These are phyloP conservation scores for Magnolia sinica DNA, from an alignment of 164 flowering plant species.

Conservation along the genomic window DNA sequence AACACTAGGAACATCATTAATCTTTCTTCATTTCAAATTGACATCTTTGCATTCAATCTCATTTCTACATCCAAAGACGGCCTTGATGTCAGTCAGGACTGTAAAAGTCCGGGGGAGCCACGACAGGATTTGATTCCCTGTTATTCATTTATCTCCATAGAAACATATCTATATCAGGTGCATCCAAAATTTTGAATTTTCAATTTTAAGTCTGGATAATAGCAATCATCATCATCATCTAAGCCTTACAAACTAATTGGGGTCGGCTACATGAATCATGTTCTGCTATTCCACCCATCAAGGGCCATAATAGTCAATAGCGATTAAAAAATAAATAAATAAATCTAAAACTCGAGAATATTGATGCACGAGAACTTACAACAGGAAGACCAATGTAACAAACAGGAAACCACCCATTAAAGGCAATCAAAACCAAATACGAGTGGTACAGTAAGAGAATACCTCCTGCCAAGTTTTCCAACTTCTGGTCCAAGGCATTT, in stretches of 20 bases:
- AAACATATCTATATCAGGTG: not conserved
- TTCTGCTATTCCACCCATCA: too few relatives aligned
- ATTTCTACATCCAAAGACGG: too few relatives aligned
- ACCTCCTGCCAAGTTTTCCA: conserved; percentile 41
- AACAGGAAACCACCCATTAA: not conserved
- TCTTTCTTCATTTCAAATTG: too few relatives aligned
- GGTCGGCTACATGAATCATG: too few relatives aligned
- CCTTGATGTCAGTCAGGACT: not conserved
- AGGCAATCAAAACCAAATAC: not conserved
- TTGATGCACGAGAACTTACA: not conserved
- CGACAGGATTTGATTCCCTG: not conserved
- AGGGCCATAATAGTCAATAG: too few relatives aligned
- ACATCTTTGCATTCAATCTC: too few relatives aligned
- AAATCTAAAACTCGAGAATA: not conserved
- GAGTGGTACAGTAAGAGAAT: conserved; percentile 9
- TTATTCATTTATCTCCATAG: not conserved
- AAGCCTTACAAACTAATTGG: too few relatives aligned
- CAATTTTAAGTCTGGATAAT: not conserved
- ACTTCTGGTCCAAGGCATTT: conserved; percentile 44
- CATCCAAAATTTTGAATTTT: not conserved
- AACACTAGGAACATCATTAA: too few relatives aligned
- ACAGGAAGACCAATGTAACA: not conserved
- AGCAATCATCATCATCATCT: too few relatives aligned
- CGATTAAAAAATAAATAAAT: too few relatives aligned
- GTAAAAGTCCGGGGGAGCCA: not conserved